phyloP scores from a whole-genome alignment of 306 rosid species.

The Cucumis cinereus region DNA sequence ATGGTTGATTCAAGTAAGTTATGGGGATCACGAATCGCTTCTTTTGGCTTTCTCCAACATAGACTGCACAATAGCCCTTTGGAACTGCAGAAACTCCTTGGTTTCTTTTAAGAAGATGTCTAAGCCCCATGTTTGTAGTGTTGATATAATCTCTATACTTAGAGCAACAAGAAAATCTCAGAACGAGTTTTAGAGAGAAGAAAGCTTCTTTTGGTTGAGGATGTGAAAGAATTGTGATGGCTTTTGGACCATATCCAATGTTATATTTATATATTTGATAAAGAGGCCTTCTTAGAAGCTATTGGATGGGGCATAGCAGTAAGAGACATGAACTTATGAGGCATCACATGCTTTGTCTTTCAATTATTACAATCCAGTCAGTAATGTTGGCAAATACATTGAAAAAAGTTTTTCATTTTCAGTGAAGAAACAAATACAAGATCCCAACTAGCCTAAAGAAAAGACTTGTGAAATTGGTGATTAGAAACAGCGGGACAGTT shows the following conservation, averaged over 20 bases:
- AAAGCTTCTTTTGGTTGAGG: not conserved
- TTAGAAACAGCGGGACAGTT: not conserved
- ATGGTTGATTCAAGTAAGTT: not conserved
- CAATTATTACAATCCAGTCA: not conserved
- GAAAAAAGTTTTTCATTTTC: not conserved
- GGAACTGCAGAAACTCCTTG: constrained; percentile 1
- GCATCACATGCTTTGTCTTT: too few relatives aligned
- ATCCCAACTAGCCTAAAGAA: too few relatives aligned
- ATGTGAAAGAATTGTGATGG: not conserved
- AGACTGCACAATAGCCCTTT: constrained; percentile 4
- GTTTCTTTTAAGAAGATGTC: not conserved
- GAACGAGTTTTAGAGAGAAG: not conserved
- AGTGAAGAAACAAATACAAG: not conserved
- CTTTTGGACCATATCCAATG: not conserved
- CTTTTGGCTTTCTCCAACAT: not conserved
- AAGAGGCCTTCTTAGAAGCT: not conserved
- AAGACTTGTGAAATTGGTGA: too few relatives aligned
- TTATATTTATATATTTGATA: not conserved
- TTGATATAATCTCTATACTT: not conserved
- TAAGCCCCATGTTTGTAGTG: not conserved
- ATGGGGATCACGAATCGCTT: constrained; percentile 1
- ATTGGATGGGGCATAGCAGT: not conserved
- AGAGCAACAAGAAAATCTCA: not conserved
- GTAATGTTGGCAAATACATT: not conserved
- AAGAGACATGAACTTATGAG: not conserved